These are phyloP conservation scores for Chrysoporthe puriensis DNA, from an alignment of 2,329 filamentous ascomycete genomes.

Conservation along the genomic window DNA sequence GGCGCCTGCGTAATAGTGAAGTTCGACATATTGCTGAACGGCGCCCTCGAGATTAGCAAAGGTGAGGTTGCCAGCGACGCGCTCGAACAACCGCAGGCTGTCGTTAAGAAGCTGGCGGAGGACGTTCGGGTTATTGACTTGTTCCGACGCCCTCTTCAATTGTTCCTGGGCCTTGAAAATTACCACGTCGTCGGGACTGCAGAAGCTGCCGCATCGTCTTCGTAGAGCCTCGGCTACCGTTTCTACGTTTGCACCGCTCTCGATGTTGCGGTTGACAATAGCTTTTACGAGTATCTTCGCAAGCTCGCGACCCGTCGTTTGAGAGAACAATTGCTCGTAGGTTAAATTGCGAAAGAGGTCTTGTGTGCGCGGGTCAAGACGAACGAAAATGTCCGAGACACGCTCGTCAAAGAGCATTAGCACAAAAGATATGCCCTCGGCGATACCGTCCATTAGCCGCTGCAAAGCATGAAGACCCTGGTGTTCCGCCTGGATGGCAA, in stretches of 20 bases:
- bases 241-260: conserved; percentile 95
- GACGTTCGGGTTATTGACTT: conserved; percentile 72
- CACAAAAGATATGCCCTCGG: conserved; percentile 96
- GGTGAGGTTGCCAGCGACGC: conserved; percentile 82
- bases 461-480: conserved; percentile 87
- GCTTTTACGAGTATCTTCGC: conserved; percentile 95
- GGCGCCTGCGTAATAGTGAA: conserved; percentile 92
- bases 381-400: conserved; percentile 81
- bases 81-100: conserved; percentile 83
- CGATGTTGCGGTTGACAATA: conserved; percentile 97
- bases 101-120: conserved; percentile 84
- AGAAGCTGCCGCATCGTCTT: conserved; percentile 93
- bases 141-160: conserved; percentile 83
- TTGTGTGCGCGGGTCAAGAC: conserved; percentile 72
- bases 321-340: conserved; percentile 86
- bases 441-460: conserved; percentile 84
- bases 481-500: conserved; percentile 91
- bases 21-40: conserved; percentile 75
- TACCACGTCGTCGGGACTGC: conserved; percentile 93
- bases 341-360: conserved; percentile 76
- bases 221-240: conserved; percentile 94
- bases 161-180: conserved; percentile 99
- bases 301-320: conserved; percentile 77
- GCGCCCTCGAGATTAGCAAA: conserved; percentile 79
- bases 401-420: conserved; percentile 93